Percentiles rank a stretch among this genome's conserved stretches.
phyloP scores from a whole-genome alignment of 257 asterid species.

The Gentiana macrophylla region DNA sequence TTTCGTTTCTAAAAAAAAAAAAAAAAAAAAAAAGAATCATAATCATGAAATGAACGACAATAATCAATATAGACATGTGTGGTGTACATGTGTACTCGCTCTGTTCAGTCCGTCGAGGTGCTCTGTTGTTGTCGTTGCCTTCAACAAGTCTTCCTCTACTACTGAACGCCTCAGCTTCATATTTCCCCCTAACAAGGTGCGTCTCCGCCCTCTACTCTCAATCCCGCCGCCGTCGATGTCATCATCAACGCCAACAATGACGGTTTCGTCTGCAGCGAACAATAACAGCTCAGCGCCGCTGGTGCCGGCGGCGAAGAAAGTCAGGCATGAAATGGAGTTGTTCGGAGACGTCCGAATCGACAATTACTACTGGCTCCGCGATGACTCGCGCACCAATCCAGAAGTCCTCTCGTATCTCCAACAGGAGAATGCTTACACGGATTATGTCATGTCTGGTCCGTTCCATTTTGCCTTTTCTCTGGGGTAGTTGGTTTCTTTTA shows the following conservation, averaged over 20 bases:
- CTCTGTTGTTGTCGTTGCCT: no score
- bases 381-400: slow-evolving; percentile 71
- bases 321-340: slow-evolving; percentile 81
- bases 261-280: background rate
- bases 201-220: no score
- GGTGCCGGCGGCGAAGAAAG: slow-evolving; percentile 63
- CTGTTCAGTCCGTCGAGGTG: no score
- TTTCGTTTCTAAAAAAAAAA: no score
- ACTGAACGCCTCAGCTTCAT: no score
- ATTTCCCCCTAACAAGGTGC: no score
- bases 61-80: no score
- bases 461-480: background rate
- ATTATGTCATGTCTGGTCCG: slow-evolving; percentile 71
- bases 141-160: no score
- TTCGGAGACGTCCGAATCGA: slow-evolving; percentile 84
- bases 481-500: no score
- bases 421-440: slow-evolving; percentile 61
- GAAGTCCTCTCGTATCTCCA: slow-evolving; percentile 49
- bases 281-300: slow-evolving; percentile 16
- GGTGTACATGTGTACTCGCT: no score
- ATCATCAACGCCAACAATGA: slow-evolving; percentile 1
- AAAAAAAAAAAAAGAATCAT: no score
- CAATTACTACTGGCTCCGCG: slow-evolving; percentile 91
- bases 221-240: background rate
- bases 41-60: no score